These are phyloP conservation scores for Exophiala oligosperma DNA, from an alignment of 2,329 filamentous ascomycete species.

Conservation along the genomic window DNA sequence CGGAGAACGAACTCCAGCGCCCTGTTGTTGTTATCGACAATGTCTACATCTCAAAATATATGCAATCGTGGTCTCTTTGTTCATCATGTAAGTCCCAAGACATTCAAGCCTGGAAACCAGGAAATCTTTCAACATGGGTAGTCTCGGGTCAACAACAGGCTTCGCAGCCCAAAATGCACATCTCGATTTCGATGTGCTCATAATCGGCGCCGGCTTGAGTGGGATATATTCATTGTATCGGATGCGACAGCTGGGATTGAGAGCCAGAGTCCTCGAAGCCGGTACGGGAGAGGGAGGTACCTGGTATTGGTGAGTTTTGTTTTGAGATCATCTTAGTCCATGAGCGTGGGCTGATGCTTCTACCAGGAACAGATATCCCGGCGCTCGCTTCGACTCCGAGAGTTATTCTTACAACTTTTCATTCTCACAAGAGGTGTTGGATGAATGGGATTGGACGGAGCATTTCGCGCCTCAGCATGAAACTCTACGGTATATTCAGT, in stretches of 20 bases:
- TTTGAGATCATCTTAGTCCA: not conserved
- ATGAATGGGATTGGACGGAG: constrained; percentile 28
- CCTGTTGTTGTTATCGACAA: too few relatives aligned
- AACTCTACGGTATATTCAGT: constrained; percentile 44
- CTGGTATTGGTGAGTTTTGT: constrained; percentile 9
- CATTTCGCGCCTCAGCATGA: constrained; percentile 30
- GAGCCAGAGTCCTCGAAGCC: constrained; percentile 26
- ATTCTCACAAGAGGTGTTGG: constrained; percentile 31
- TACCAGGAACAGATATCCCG: constrained; percentile 23
- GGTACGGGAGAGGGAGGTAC: constrained; percentile 12
- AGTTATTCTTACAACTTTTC: constrained; percentile 33
- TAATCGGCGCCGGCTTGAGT: constrained; percentile 46
- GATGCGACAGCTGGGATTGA: constrained; percentile 44
- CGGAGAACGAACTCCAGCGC: too few relatives aligned
- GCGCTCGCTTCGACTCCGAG: constrained; percentile 39
- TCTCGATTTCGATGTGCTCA: constrained; percentile 41
- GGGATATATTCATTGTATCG: constrained; percentile 44
- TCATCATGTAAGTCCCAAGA: not conserved
- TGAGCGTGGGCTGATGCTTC: not conserved
- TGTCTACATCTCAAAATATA: too few relatives aligned
- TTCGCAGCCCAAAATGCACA: constrained; percentile 34
- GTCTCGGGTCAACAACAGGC: not conserved
- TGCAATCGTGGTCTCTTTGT: not conserved
- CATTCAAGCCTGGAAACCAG: not conserved
- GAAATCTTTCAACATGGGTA: not conserved